These are phyloP conservation scores for Leersia perrieri DNA, from an alignment of 176 grass and related monocot species.

Conservation along the genomic window DNA sequence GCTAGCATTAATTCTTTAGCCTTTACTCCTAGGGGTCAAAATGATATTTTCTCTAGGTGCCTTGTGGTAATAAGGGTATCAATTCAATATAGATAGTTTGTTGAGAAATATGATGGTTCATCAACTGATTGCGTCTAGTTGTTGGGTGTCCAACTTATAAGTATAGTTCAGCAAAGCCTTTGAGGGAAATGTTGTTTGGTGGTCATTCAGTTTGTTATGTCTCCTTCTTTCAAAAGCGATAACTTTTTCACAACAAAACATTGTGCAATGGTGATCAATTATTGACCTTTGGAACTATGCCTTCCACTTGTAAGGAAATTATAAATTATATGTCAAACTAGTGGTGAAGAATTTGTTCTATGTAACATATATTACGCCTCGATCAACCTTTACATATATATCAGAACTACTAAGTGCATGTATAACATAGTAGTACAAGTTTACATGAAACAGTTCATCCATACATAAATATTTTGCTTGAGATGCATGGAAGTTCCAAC, in stretches of 20 bases:
- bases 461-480: no score
- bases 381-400: background rate
- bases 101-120: conserved; percentile 53
- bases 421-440: background rate
- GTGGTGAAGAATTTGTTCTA: background rate
- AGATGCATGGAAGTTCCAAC: no score
- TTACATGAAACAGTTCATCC: background rate
- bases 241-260: background rate
- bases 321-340: background rate
- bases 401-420: background rate
- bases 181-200: conserved; percentile 40
- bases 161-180: conserved; percentile 38
- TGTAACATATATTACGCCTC: background rate
- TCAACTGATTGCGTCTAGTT: conserved; percentile 37
- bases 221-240: conserved; percentile 40
- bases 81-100: conserved; percentile 29
- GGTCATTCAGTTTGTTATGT: conserved; percentile 56
- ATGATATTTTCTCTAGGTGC: conserved; percentile 31
- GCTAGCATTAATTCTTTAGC: conserved; percentile 46
- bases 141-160: conserved; percentile 46
- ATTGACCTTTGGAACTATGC: conserved; percentile 5
- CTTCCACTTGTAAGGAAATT: background rate
- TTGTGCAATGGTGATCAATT: conserved; percentile 25
- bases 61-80: conserved; percentile 36
- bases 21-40: conserved; percentile 44